phyloP scores from a whole-genome alignment of 306 rosid species.

The Luffa acutangula region DNA sequence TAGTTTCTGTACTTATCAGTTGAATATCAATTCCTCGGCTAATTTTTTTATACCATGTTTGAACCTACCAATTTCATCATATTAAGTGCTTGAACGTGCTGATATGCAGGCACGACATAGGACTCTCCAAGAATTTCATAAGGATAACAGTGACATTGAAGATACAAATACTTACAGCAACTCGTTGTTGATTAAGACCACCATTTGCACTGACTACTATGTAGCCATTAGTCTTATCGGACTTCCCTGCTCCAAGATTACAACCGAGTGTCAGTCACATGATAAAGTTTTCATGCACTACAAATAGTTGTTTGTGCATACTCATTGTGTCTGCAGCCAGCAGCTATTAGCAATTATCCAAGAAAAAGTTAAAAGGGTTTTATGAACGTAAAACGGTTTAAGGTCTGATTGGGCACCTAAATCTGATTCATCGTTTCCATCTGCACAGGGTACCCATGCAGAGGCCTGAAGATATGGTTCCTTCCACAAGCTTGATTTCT shows the following conservation, averaged over 20 bases:
- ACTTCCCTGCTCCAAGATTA: constrained; percentile 40
- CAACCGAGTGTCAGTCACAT: neutral
- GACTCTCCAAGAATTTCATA: neutral
- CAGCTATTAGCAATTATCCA: neutral
- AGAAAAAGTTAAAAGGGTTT: neutral
- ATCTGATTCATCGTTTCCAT: constrained; percentile 28
- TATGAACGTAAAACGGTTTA: neutral
- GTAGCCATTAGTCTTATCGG: constrained; percentile 55
- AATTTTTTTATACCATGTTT: neutral
- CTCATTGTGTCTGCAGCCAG: neutral
- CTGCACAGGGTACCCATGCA: constrained; percentile 79
- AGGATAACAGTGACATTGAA: neutral
- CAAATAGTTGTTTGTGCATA: neutral
- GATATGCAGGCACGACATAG: neutral
- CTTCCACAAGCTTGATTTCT: constrained; percentile 50
- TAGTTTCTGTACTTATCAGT: neutral
- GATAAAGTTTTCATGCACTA: neutral
- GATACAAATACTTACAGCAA: constrained; percentile 62
- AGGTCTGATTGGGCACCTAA: constrained; percentile 26
- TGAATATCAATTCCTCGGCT: neutral
- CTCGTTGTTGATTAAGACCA: constrained; percentile 96
- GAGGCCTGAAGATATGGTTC: constrained; percentile 50
- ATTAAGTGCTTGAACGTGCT: neutral
- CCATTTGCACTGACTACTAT: constrained; percentile 87
- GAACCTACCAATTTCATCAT: neutral